These are phyloP conservation scores for Botrytis elliptica DNA, from an alignment of 2,329 filamentous ascomycete genomes.

Conservation along the genomic window DNA sequence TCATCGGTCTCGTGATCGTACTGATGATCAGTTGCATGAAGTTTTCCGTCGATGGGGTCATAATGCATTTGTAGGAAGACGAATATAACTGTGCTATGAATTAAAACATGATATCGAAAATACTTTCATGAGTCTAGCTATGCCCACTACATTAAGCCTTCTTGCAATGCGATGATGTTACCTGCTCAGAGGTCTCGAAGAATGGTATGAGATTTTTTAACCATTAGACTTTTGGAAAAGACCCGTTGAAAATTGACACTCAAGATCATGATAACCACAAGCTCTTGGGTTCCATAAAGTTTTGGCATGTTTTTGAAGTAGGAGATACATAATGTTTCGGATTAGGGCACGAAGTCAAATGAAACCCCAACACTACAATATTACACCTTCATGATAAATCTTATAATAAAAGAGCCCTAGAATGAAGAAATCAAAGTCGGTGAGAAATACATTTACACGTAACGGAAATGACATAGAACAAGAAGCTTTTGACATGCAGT, in stretches of 20 bases:
- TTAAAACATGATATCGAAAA: background rate
- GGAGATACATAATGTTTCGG: background rate
- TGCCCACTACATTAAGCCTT: background rate
- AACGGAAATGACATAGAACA: background rate
- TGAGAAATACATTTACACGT: no score
- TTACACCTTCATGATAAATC: background rate
- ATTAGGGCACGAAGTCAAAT: no score
- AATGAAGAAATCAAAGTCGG: no score
- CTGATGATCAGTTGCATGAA: no score
- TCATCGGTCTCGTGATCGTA: background rate
- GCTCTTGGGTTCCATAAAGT: accelerated
- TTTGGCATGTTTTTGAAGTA: background rate
- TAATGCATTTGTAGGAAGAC: background rate
- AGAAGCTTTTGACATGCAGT: background rate
- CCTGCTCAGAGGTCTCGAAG: background rate
- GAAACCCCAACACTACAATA: background rate
- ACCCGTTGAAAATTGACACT: background rate
- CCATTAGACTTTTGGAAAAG: background rate
- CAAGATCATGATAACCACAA: background rate
- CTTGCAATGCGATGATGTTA: background rate
- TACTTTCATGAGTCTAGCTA: accelerated
- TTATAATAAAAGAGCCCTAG: no score
- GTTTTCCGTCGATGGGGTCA: background rate
- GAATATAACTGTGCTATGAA: background rate
- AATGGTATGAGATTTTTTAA: background rate